Percentiles rank a stretch among this genome's conserved stretches.
phyloP scores from a whole-genome alignment of 768 basidiomycete genomes.

The Cantharellus anzutake region DNA sequence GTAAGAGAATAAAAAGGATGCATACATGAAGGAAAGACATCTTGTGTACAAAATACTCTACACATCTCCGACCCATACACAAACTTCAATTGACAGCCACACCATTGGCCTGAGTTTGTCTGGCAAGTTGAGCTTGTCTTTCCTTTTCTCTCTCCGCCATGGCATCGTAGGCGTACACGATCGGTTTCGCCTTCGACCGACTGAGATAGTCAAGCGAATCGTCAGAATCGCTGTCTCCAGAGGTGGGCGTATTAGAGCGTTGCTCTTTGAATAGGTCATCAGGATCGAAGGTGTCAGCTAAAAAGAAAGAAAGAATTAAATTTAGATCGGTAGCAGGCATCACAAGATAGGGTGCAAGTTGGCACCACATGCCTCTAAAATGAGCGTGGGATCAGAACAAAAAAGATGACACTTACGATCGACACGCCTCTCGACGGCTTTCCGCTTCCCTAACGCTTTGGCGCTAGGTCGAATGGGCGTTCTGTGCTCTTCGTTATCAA shows the following conservation, averaged over 20 bases:
- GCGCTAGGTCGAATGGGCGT: conserved; percentile 47
- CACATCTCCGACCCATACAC: no score
- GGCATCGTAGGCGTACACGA: conserved; percentile 73
- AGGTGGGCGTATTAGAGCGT: conserved; percentile 9
- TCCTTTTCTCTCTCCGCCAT: conserved; percentile 53
- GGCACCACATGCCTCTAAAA: not conserved
- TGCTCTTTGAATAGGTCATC: conserved; percentile 37
- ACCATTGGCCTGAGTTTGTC: conserved; percentile 9
- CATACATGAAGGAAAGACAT: no score
- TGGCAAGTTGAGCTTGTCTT: conserved; percentile 17
- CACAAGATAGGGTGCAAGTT: not conserved
- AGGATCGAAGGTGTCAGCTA: conserved; percentile 30
- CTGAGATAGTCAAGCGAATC: conserved; percentile 15
- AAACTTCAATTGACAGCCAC: no score
- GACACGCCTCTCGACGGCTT: conserved; percentile 24
- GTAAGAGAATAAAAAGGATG: no score
- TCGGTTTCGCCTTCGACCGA: conserved; percentile 12
- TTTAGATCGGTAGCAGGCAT: not conserved
- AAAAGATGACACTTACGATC: conserved; percentile 1
- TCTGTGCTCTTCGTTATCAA: conserved; percentile 11
- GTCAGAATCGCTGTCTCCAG: conserved; percentile 7
- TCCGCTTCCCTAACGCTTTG: conserved; percentile 78
- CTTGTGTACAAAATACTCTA: no score
- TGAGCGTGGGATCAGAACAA: not conserved
- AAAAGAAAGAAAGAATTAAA: conserved; percentile 1